A percentile compares a stretch with the other conserved stretches of the same genome.
phyloP scores from a whole-genome alignment of 352 stramenopile species.

The Phytopythium helicoides region DNA sequence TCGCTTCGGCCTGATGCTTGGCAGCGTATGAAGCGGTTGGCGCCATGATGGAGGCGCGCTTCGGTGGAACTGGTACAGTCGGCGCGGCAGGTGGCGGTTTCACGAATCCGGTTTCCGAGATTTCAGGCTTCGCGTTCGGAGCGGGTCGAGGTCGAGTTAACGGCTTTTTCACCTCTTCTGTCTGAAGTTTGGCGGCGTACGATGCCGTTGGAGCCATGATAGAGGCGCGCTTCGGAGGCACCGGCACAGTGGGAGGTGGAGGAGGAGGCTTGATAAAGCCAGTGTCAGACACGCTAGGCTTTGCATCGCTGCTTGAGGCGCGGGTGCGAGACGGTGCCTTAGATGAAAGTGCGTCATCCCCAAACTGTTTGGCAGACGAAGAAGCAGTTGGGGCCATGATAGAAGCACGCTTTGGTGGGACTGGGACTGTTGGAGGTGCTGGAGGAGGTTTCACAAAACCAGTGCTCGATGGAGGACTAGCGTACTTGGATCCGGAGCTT shows the following conservation, averaged over 20 bases:
- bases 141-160: neutral
- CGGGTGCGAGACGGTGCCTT: neutral
- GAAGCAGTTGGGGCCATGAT: slow-evolving; percentile 19
- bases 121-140: slow-evolving; percentile 1
- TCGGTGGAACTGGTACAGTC: slow-evolving; percentile 17
- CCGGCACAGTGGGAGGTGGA: slow-evolving; percentile 16
- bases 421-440: slow-evolving; percentile 18
- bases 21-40: slow-evolving; percentile 24
- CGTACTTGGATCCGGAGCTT: neutral
- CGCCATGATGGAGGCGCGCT: slow-evolving; percentile 25
- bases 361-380: slow-evolving; percentile 4
- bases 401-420: slow-evolving; percentile 26
- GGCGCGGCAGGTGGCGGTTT: slow-evolving; percentile 15
- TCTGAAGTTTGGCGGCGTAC: slow-evolving; percentile 21
- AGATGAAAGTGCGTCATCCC: neutral
- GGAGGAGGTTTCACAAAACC: slow-evolving; percentile 20
- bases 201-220: slow-evolving; percentile 28
- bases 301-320: neutral
- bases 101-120: slow-evolving; percentile 13
- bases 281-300: slow-evolving; percentile 5
- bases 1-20: slow-evolving; percentile 11
- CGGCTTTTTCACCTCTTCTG: neutral
- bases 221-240: slow-evolving; percentile 27
- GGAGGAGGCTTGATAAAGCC: slow-evolving; percentile 22
- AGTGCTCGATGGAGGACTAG: neutral